Evolutionary conservation across 2,329 filamentous ascomycete species (phyloP).

Genomic region (Trichophyton benhamiae): DNA sequence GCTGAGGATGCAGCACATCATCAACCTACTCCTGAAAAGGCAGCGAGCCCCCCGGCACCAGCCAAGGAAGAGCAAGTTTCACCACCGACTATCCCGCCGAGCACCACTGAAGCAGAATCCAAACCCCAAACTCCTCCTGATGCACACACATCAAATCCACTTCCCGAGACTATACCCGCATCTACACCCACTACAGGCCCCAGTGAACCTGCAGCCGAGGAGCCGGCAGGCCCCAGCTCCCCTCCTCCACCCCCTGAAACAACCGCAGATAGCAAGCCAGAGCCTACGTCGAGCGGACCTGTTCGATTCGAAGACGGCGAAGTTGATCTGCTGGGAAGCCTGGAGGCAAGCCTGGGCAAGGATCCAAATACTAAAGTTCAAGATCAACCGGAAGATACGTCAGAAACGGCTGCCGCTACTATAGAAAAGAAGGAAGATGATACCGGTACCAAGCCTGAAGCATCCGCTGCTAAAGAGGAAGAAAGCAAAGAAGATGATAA

Average conservation of each 20-base stretch:
- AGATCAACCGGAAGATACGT: not conserved
- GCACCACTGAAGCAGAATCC: not conserved
- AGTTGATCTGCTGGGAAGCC: constrained; percentile 36
- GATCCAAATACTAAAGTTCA: not conserved
- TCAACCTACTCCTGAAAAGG: not conserved
- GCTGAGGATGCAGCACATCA: not conserved
- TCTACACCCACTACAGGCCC: not conserved
- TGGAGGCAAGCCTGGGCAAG: constrained; percentile 33
- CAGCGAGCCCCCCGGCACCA: not conserved
- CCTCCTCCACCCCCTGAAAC: not conserved
- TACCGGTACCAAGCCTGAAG: not conserved
- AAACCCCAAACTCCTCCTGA: constrained; percentile 2
- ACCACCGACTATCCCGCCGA: not conserved
- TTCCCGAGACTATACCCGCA: not conserved
- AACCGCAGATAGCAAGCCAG: not conserved
- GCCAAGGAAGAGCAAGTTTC: not conserved
- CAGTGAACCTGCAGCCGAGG: not conserved
- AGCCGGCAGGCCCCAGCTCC: not conserved
- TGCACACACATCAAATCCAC: not conserved
- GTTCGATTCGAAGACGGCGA: constrained; percentile 25
- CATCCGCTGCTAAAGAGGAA: not conserved
- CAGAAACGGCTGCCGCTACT: not conserved
- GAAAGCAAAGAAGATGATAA: constrained; percentile 4
- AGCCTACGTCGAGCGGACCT: not conserved
- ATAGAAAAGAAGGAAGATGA: constrained; percentile 1